phyloP scores from a whole-genome alignment of 2,329 filamentous ascomycete genomes.

The Drechslera avenae region DNA sequence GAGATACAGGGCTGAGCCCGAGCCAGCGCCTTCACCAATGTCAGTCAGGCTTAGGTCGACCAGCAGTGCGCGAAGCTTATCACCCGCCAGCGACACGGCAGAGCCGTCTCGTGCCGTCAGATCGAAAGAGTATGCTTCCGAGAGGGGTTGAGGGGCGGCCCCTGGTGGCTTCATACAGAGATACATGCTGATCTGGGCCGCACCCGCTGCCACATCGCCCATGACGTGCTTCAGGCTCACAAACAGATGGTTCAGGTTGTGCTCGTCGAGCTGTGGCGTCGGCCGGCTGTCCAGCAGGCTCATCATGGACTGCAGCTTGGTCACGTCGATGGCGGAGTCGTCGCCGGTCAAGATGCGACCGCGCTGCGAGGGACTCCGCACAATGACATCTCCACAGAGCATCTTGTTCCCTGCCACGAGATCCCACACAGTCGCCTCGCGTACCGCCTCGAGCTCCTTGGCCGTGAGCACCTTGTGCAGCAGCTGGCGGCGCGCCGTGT shows the following conservation, averaged over 20 bases:
- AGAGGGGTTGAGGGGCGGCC: conserved; percentile 69
- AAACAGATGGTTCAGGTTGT: conserved; percentile 79
- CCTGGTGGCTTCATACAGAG: conserved; percentile 74
- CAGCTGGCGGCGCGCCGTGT: conserved; percentile 84
- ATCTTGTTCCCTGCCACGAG: conserved; percentile 93
- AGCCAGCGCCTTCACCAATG: conserved; percentile 65
- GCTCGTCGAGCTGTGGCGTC: conserved; percentile 67
- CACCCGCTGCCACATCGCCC: conserved; percentile 74
- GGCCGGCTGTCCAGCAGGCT: conserved; percentile 87
- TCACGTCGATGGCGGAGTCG: conserved; percentile 90
- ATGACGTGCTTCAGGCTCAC: conserved; percentile 84
- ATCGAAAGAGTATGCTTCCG: conserved; percentile 81
- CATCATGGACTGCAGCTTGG: conserved; percentile 93
- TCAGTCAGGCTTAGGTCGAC: conserved; percentile 82
- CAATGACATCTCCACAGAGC: conserved; percentile 90
- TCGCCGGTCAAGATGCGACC: conserved; percentile 88
- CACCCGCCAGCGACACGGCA: conserved; percentile 65
- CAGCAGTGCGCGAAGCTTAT: conserved; percentile 82
- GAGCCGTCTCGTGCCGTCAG: conserved; percentile 76
- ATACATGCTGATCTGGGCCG: conserved; percentile 73
- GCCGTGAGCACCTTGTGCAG: conserved; percentile 91
- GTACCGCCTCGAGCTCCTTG: conserved; percentile 77
- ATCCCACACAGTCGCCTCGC: conserved; percentile 94
- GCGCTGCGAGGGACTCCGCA: conserved; percentile 81
- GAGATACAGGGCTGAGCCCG: conserved; percentile 77